phyloP scores from a whole-genome alignment of 495 filamentous ascomycete species.

The Chaetomium fimeti region DNA sequence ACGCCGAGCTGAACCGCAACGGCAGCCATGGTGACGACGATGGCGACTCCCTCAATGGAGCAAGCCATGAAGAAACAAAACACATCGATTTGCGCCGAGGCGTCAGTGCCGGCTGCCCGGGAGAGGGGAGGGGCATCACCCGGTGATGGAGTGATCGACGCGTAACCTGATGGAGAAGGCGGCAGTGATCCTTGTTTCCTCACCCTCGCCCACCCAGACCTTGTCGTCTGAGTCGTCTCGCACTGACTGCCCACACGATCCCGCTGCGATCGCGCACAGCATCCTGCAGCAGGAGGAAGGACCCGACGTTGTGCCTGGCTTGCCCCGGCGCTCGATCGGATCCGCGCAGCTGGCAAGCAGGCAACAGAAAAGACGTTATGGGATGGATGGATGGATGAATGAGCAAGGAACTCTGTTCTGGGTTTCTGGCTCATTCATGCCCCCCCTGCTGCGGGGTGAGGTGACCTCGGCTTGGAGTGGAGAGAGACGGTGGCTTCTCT shows the following conservation, averaged over 20 bases:
- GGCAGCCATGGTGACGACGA: not conserved
- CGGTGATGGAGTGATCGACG: slow-evolving; percentile 5
- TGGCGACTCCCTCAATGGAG: too few species aligned
- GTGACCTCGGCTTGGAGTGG: not conserved
- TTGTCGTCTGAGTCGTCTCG: slow-evolving; percentile 2
- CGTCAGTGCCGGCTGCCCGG: not conserved
- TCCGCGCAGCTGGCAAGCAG: slow-evolving; percentile 4
- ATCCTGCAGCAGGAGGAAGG: not conserved
- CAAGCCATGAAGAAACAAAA: too few species aligned
- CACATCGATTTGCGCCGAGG: not conserved
- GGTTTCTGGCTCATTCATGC: not conserved
- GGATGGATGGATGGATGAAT: not conserved
- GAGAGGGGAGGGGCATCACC: not conserved
- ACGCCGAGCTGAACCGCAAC: not conserved
- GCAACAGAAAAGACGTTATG: not conserved
- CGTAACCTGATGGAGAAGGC: slow-evolving; percentile 1
- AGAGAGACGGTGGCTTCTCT: not conserved
- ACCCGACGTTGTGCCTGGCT: not conserved
- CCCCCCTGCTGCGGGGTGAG: not conserved
- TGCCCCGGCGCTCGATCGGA: slow-evolving; percentile 1
- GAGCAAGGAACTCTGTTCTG: not conserved
- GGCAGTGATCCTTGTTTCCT: slow-evolving; percentile 5
- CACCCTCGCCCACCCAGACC: too few species aligned
- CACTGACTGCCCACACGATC: slow-evolving; percentile 1
- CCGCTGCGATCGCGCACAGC: slow-evolving; percentile 12